These are phyloP conservation scores for Cordyceps pruinosa DNA, from an alignment of 2,329 filamentous ascomycete species.

Conservation along the genomic window DNA sequence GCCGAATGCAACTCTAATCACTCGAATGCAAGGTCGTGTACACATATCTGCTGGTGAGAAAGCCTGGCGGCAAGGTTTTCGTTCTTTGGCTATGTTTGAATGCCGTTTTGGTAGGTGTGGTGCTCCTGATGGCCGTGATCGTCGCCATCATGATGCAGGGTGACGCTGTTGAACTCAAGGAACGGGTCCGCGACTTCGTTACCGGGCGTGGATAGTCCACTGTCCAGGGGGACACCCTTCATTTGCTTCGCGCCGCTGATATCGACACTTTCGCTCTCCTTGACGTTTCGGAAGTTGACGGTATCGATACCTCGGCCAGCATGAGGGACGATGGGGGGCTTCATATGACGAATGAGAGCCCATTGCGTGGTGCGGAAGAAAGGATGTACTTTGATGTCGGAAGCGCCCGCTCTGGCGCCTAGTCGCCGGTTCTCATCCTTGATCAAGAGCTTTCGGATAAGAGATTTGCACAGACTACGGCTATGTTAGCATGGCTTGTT, in stretches of 20 bases:
- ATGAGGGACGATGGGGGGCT: conserved; percentile 91
- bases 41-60: conserved; percentile 16
- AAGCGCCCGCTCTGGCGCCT: conserved; percentile 88
- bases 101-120: conserved; percentile 19
- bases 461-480: conserved; percentile 80
- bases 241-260: conserved; percentile 55
- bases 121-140: conserved; percentile 42
- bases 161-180: conserved; percentile 98
- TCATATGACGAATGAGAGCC: conserved; percentile 95
- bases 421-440: conserved; percentile 94
- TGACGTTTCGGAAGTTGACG: conserved; percentile 95
- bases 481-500: conserved; percentile 17
- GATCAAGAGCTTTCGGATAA: conserved; percentile 94
- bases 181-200: conserved; percentile 83
- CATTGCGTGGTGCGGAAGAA: conserved; percentile 97
- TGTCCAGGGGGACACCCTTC: conserved; percentile 78
- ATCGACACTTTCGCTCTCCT: conserved; percentile 93
- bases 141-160: conserved; percentile 91
- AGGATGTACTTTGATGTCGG: conserved; percentile 90
- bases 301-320: conserved; percentile 88
- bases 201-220: conserved; percentile 75
- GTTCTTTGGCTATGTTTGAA: conserved; percentile 13
- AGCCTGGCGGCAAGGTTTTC: conserved; percentile 7
- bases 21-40: conserved; percentile 10
- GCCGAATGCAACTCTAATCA: conserved; percentile 2